Conservation (phyloP, 192 early-diverging fungal genomes). For the Piromyces sp. region DNA sequence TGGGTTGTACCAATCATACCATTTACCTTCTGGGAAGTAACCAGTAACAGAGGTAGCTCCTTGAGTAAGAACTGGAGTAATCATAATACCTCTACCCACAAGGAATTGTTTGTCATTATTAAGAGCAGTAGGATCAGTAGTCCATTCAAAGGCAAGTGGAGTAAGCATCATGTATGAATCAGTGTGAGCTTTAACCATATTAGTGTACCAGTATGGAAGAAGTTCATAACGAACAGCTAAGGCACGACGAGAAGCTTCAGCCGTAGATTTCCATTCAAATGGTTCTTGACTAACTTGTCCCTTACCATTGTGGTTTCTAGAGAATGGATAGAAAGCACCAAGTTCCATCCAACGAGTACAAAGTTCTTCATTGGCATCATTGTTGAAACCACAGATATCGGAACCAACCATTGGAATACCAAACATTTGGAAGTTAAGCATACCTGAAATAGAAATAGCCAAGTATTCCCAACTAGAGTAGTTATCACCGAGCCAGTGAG, state of each 20-base stretch:
- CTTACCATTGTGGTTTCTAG: conserved; percentile 43
- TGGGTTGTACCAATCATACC: conserved; percentile 41
- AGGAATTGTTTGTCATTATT: conserved; percentile 41
- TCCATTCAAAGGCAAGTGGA: conserved; percentile 7
- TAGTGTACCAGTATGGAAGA: conserved; percentile 42
- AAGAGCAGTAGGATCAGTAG: conserved; percentile 7
- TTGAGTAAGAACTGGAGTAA: conserved; percentile 33
- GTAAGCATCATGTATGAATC: conserved; percentile 3
- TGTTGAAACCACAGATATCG: conserved; percentile 54
- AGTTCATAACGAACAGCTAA: conserved; percentile 36
- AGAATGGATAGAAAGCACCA: conserved; percentile 43
- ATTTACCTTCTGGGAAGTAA: conserved; percentile 37
- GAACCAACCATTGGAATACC: conserved; percentile 51
- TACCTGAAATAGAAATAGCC: conserved; percentile 32
- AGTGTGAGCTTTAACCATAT: too few relatives aligned
- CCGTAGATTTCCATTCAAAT: conserved; percentile 33
- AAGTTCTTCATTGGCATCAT: conserved; percentile 37
- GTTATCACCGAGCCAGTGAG: conserved; percentile 45
- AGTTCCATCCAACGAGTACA: conserved; percentile 46
- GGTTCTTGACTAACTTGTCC: conserved; percentile 28
- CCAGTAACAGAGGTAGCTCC: conserved; percentile 28
- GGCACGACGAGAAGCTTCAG: conserved; percentile 27
- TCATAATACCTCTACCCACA: conserved; percentile 31
- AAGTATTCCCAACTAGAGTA: conserved; percentile 32
- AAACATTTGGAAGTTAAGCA: conserved; percentile 49